Conservation (phyloP, 768 basidiomycete species). For the Tricholoma sp. region DNA sequence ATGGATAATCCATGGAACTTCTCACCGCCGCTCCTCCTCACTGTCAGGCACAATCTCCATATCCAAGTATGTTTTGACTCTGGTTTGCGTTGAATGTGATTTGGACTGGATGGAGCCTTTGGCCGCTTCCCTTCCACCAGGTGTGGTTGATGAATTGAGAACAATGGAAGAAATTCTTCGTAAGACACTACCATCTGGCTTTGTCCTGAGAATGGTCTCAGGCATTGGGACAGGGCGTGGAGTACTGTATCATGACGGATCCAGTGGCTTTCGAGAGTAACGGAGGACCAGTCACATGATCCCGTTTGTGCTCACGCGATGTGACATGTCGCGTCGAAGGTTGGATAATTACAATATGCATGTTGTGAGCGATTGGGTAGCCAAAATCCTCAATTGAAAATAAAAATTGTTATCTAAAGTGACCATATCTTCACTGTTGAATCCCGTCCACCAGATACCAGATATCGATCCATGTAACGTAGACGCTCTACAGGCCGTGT, state of each 20-base stretch:
- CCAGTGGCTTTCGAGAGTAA: background rate
- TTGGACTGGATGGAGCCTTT: background rate
- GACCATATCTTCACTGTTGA: slow-evolving; percentile 90
- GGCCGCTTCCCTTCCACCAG: background rate
- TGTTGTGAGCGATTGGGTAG: background rate
- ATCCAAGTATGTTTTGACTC: slow-evolving; percentile 1
- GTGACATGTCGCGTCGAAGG: background rate
- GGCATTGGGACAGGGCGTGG: background rate
- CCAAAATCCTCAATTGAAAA: background rate
- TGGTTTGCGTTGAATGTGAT: background rate
- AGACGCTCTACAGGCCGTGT: slow-evolving; percentile 80
- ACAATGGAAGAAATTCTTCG: background rate
- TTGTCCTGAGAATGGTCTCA: background rate
- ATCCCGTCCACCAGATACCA: slow-evolving; percentile 88
- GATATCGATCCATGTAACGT: slow-evolving; percentile 94
- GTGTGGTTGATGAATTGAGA: slow-evolving; percentile 1
- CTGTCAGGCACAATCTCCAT: slow-evolving; percentile 42
- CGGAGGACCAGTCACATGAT: background rate
- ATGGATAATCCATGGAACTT: background rate
- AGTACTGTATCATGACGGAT: background rate
- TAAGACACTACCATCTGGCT: background rate
- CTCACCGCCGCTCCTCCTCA: slow-evolving; percentile 40
- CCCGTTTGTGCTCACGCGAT: background rate
- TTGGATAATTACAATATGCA: no score
- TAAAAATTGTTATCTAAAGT: slow-evolving; percentile 40